These are phyloP conservation scores for Ashbya aceris DNA, from an alignment of 1,139 yeast genomes.

Conservation along the genomic window DNA sequence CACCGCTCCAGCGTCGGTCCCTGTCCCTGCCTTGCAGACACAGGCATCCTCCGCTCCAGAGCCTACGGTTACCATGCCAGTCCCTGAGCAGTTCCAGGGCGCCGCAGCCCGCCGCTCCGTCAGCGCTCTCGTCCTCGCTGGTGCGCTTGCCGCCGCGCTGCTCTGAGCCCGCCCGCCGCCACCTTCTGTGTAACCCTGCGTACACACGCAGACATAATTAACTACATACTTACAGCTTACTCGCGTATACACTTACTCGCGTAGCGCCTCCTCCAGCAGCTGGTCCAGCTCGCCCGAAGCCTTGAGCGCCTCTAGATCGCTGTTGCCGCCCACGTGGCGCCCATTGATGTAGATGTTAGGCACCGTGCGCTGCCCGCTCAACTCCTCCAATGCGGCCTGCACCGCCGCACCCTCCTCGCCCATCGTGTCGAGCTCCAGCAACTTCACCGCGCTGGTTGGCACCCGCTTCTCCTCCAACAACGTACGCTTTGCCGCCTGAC, in stretches of 20 bases:
- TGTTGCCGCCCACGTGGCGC: conserved; percentile 90
- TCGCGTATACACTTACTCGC: too few relatives aligned
- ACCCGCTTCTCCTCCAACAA: conserved; percentile 38
- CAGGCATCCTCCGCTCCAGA: neutral
- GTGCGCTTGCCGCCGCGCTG: too few relatives aligned
- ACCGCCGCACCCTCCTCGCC: conserved; percentile 52
- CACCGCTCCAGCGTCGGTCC: conserved; percentile 3
- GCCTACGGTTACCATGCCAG: neutral
- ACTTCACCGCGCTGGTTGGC: conserved; percentile 41
- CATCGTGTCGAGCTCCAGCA: conserved; percentile 55
- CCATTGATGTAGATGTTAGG: conserved; percentile 89
- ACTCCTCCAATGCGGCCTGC: conserved; percentile 65
- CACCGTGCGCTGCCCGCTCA: conserved; percentile 87
- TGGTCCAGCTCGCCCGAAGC: conserved; percentile 33
- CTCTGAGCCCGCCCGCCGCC: too few relatives aligned
- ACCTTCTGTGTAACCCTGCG: too few relatives aligned
- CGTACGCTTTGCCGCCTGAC: conserved; percentile 53
- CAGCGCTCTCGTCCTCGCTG: too few relatives aligned
- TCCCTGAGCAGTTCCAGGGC: too few relatives aligned
- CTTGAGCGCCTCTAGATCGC: conserved; percentile 63
- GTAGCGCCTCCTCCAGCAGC: conserved; percentile 22
- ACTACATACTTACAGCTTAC: too few relatives aligned
- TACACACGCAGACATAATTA: too few relatives aligned
- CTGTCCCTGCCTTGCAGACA: neutral
- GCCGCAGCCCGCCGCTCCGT: too few relatives aligned